Percentiles rank a stretch among this genome's conserved stretches.
phyloP scores from a whole-genome alignment of 495 filamentous ascomycete species.

The Aspergillus nanangensis region DNA sequence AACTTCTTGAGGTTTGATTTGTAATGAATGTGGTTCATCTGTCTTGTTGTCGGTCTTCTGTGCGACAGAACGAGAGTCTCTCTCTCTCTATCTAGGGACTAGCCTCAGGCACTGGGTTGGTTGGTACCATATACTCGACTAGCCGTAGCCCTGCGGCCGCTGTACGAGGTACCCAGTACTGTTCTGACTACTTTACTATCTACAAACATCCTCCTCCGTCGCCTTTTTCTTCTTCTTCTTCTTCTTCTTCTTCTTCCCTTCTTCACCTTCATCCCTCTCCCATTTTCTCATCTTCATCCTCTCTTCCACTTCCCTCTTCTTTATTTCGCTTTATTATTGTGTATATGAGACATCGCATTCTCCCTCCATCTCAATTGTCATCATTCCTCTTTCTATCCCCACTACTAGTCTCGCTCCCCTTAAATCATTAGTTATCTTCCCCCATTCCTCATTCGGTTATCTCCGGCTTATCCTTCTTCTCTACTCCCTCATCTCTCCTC shows the following conservation, averaged over 20 bases:
- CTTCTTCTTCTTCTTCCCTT: neutral
- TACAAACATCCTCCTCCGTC: neutral
- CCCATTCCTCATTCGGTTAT: slow-evolving; percentile 29
- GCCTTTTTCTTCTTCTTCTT: neutral
- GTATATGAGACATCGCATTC: no score
- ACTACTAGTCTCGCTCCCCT: slow-evolving; percentile 15
- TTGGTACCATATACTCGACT: no score
- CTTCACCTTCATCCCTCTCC: neutral
- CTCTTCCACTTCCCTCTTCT: neutral
- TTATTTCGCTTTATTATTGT: no score
- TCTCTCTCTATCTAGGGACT: no score
- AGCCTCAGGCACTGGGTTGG: neutral
- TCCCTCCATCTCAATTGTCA: slow-evolving; percentile 6
- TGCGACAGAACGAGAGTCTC: neutral
- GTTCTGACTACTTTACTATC: no score
- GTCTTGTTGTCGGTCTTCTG: neutral
- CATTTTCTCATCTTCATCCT: neutral
- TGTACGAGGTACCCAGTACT: no score
- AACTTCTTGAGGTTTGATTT: no score
- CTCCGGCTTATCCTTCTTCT: slow-evolving; percentile 25
- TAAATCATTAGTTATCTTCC: slow-evolving; percentile 30
- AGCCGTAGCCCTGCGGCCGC: no score
- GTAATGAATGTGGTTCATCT: no score
- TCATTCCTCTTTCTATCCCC: slow-evolving; percentile 3
- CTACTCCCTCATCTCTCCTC: neutral